Conservation (phyloP, 2,329 filamentous ascomycete genomes). For the Alternaria metachromatica region DNA sequence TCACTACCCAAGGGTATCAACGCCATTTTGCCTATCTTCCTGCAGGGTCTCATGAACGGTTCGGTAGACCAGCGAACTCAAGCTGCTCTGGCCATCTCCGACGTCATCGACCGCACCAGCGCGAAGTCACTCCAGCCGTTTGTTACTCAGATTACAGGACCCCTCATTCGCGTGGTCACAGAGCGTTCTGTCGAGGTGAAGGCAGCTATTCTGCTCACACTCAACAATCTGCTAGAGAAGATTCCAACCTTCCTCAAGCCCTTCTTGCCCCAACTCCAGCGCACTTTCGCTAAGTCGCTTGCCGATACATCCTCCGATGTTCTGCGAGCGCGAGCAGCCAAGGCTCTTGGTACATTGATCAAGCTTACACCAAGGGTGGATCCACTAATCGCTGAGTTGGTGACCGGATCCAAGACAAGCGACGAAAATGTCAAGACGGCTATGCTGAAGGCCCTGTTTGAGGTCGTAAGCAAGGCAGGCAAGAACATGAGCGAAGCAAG, state of each 20-base stretch:
- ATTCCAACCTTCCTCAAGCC: slow-evolving; percentile 95
- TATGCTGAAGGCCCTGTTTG: slow-evolving; percentile 96
- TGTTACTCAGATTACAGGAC: slow-evolving; percentile 96
- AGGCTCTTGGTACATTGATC: slow-evolving; percentile 92
- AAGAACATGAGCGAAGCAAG: slow-evolving; percentile 93
- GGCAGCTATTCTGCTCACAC: slow-evolving; percentile 87
- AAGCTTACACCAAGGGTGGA: slow-evolving; percentile 95
- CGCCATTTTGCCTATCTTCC: slow-evolving; percentile 92
- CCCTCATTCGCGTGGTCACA: slow-evolving; percentile 95
- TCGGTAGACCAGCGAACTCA: slow-evolving; percentile 90
- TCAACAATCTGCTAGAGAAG: slow-evolving; percentile 96
- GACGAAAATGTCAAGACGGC: slow-evolving; percentile 89
- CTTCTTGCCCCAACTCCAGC: slow-evolving; percentile 93
- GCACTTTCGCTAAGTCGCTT: slow-evolving; percentile 94
- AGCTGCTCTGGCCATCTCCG: slow-evolving; percentile 90
- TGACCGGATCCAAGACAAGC: slow-evolving; percentile 91
- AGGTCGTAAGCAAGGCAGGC: slow-evolving; percentile 94
- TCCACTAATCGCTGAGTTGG: slow-evolving; percentile 88
- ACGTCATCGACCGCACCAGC: slow-evolving; percentile 92
- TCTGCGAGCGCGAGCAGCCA: slow-evolving; percentile 85
- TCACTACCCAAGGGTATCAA: slow-evolving; percentile 94
- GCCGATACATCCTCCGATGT: slow-evolving; percentile 92
- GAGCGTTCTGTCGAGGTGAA: slow-evolving; percentile 97
- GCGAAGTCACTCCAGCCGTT: slow-evolving; percentile 89
- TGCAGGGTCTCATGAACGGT: slow-evolving; percentile 97